These are phyloP conservation scores for Fusarium verrucosum DNA, from an alignment of 2,329 filamentous ascomycete species.

Conservation along the genomic window DNA sequence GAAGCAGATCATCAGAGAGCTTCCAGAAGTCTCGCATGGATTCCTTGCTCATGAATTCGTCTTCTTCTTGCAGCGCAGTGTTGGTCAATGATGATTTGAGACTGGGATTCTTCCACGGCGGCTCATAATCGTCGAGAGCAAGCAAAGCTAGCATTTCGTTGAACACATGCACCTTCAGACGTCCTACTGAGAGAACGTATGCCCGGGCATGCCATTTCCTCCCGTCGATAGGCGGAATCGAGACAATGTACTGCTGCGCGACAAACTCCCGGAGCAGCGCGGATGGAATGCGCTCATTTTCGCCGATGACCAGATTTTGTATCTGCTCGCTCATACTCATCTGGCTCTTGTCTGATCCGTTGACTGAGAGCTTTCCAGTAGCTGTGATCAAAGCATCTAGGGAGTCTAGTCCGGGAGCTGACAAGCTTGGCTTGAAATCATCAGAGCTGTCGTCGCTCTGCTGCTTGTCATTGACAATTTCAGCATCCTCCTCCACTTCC, in stretches of 20 bases:
- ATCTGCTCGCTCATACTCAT: conserved; percentile 4
- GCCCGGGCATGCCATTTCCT: conserved; percentile 52
- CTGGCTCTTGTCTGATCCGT: not conserved
- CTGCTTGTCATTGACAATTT: not conserved
- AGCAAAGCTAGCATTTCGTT: conserved; percentile 50
- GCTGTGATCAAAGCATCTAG: conserved; percentile 48
- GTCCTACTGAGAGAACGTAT: conserved; percentile 50
- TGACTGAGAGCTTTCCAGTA: conserved; percentile 34
- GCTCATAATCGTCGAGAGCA: conserved; percentile 48
- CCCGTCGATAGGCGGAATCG: conserved; percentile 45
- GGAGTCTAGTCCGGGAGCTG: conserved; percentile 41
- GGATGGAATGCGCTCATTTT: conserved; percentile 49
- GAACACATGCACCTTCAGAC: conserved; percentile 52
- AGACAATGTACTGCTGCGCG: conserved; percentile 51
- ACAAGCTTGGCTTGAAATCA: conserved; percentile 37
- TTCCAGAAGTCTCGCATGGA: conserved; percentile 52
- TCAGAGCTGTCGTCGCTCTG: conserved; percentile 1
- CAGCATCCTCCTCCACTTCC: not conserved
- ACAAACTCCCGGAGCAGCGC: conserved; percentile 52
- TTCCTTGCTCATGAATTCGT: conserved; percentile 44
- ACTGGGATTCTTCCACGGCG: conserved; percentile 50
- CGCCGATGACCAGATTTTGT: conserved; percentile 43
- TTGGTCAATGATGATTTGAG: conserved; percentile 51
- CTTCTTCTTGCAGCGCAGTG: conserved; percentile 50
- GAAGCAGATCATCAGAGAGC: conserved; percentile 43